Percentiles rank a stretch among this genome's conserved stretches.
Evolutionary conservation across 768 basidiomycete species (phyloP).

Genomic region (Russula griseocarnosa): DNA sequence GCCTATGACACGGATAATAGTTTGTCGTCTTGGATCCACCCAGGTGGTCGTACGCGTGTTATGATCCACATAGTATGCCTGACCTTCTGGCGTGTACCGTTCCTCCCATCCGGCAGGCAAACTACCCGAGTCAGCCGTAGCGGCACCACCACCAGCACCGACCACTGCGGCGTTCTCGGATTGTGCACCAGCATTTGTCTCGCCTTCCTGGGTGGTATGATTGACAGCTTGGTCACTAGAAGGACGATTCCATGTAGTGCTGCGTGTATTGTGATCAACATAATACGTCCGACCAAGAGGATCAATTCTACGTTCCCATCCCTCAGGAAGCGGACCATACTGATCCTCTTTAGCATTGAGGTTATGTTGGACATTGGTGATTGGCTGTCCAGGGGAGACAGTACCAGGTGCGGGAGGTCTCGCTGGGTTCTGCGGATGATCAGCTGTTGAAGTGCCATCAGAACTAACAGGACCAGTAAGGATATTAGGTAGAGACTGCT

Average conservation of each 20-base stretch:
- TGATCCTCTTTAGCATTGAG: slow-evolving; percentile 97
- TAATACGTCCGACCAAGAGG: slow-evolving; percentile 96
- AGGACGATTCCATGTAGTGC: slow-evolving; percentile 96
- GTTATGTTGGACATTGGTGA: slow-evolving; percentile 51
- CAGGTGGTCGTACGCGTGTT: slow-evolving; percentile 95
- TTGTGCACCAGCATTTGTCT: slow-evolving; percentile 64
- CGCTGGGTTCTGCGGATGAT: slow-evolving; percentile 25
- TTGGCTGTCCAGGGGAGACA: slow-evolving; percentile 30
- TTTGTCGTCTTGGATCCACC: slow-evolving; percentile 98
- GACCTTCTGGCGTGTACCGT: slow-evolving; percentile 95
- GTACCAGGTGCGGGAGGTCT: slow-evolving; percentile 40
- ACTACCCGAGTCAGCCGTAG: slow-evolving; percentile 76
- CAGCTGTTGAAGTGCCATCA: slow-evolving; percentile 30
- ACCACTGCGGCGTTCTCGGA: slow-evolving; percentile 38
- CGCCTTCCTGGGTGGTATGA: slow-evolving; percentile 61
- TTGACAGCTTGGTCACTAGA: slow-evolving; percentile 73
- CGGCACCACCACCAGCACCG: slow-evolving; percentile 48
- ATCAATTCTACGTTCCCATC: slow-evolving; percentile 97
- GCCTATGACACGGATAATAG: slow-evolving; percentile 74
- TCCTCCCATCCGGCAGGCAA: slow-evolving; percentile 99
- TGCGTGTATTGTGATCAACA: slow-evolving; percentile 96
- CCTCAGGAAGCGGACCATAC: slow-evolving; percentile 80
- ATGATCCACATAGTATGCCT: slow-evolving; percentile 99
- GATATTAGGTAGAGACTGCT: slow-evolving; percentile 29
- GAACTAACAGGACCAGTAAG: slow-evolving; percentile 40